Evolutionary conservation across 1,139 yeast genomes (phyloP).

Genomic region (Nematodospora anomalae): DNA sequence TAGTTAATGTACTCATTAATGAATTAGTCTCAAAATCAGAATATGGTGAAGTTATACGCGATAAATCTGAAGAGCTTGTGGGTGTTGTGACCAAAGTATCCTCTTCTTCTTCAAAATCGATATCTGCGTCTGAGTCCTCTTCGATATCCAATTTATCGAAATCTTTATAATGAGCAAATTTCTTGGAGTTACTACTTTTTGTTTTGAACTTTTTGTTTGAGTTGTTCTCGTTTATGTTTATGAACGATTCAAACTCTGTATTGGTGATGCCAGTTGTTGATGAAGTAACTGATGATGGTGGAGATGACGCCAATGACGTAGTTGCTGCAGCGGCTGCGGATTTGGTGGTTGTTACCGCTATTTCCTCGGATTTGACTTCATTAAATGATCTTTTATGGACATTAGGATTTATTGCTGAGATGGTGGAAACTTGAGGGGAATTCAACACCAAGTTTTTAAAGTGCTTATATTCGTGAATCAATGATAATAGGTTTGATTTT

Average conservation of each 20-base stretch:
- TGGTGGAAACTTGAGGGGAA: slow-evolving; percentile 9
- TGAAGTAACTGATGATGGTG: background rate
- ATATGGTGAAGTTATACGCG: slow-evolving; percentile 43
- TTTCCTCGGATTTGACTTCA: slow-evolving; percentile 21
- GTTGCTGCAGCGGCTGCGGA: slow-evolving; percentile 19
- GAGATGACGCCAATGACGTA: background rate
- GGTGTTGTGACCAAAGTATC: slow-evolving; percentile 10
- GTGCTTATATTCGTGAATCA: slow-evolving; percentile 45
- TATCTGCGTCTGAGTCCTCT: slow-evolving; percentile 18
- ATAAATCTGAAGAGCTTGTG: slow-evolving; percentile 19
- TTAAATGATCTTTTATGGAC: slow-evolving; percentile 31
- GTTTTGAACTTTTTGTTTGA: background rate
- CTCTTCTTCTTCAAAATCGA: slow-evolving; percentile 29
- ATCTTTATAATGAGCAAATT: slow-evolving; percentile 10
- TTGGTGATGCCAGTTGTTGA: slow-evolving; percentile 1
- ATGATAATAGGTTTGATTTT: slow-evolving; percentile 35
- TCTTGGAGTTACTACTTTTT: no score
- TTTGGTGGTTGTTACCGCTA: slow-evolving; percentile 10
- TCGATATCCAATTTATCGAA: slow-evolving; percentile 10
- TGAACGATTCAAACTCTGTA: slow-evolving; percentile 15
- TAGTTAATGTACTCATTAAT: slow-evolving; percentile 41
- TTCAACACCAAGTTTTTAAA: slow-evolving; percentile 35
- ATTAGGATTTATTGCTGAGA: slow-evolving; percentile 6
- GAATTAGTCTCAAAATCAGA: slow-evolving; percentile 38
- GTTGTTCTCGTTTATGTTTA: slow-evolving; percentile 11